Percentiles rank a stretch among this genome's conserved stretches.
Evolutionary conservation across 108 stramenopile species (phyloP).

Genomic region (Pseudonitzschia multiseries): DNA sequence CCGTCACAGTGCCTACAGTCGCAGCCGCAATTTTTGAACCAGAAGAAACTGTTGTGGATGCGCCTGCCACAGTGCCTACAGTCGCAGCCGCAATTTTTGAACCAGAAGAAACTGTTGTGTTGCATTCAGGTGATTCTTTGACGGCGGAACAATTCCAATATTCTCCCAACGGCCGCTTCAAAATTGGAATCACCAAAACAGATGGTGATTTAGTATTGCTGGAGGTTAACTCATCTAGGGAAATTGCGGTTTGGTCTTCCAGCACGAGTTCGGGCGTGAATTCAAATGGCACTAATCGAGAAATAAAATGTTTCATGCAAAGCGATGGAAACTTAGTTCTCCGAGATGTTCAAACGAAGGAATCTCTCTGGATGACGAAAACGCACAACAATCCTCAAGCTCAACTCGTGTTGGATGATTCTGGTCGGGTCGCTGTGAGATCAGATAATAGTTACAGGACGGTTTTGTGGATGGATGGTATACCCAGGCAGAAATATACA

Average conservation of each 20-base stretch:
- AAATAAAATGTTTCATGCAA: conserved; percentile 7
- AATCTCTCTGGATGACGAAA: conserved; percentile 24
- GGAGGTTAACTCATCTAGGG: neutral
- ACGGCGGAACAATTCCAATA: neutral
- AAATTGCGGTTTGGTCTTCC: neutral
- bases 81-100: neutral
- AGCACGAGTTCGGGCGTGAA: neutral
- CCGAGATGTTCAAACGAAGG: neutral
- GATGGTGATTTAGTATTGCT: neutral
- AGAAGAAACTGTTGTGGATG: too few species aligned
- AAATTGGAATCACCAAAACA: neutral
- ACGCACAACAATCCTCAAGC: conserved; percentile 30
- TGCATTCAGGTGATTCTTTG: conserved; percentile 1
- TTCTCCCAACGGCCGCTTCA: neutral
- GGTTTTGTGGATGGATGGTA: conserved; percentile 29
- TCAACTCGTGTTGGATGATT: conserved; percentile 22
- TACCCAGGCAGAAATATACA: conserved; percentile 24
- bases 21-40: neutral
- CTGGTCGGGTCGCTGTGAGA: conserved; percentile 26
- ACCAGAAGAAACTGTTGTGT: conserved; percentile 4
- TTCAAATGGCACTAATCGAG: too few species aligned
- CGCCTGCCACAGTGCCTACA: neutral
- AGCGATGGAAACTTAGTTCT: conserved; percentile 37
- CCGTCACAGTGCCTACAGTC: neutral
- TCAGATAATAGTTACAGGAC: neutral